phyloP scores from a whole-genome alignment of 768 basidiomycete species.

The Phaeotremella fagi region DNA sequence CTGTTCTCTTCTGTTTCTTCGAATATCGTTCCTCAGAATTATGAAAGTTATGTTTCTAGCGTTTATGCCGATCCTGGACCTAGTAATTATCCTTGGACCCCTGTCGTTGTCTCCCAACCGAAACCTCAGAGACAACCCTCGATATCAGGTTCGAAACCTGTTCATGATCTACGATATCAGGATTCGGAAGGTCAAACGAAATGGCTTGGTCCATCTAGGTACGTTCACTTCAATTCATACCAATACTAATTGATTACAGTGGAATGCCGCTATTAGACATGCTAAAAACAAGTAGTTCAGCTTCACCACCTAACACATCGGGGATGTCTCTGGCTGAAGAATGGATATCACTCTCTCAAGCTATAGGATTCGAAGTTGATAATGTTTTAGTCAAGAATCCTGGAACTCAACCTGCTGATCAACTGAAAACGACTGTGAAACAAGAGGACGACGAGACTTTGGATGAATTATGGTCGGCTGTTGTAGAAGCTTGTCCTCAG shows the following conservation, averaged over 20 bases:
- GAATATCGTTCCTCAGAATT: background rate
- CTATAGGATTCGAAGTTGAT: constrained; percentile 12
- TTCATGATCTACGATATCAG: background rate
- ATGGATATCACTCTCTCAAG: constrained; percentile 21
- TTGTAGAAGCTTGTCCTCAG: constrained; percentile 9
- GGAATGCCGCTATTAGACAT: constrained; percentile 24
- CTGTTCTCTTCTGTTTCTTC: no score
- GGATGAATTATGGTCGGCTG: constrained; percentile 8
- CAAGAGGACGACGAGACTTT: constrained; percentile 3
- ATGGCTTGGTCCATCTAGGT: constrained; percentile 24
- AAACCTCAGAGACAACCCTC: background rate
- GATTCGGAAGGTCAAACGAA: constrained; percentile 17
- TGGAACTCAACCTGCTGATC: background rate
- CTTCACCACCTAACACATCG: constrained; percentile 2
- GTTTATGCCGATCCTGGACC: constrained; percentile 4
- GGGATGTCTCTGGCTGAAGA: constrained; percentile 12
- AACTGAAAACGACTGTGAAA: background rate
- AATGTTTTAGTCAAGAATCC: background rate
- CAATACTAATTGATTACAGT: background rate
- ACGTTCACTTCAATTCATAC: background rate
- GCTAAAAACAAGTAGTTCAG: constrained; percentile 6
- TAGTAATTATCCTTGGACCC: background rate
- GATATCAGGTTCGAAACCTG: background rate
- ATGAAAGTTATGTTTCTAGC: background rate
- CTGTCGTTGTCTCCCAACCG: background rate